Evolutionary conservation across 2,329 filamentous ascomycete genomes (phyloP).

Genomic region (Fonsecaea erecta): DNA sequence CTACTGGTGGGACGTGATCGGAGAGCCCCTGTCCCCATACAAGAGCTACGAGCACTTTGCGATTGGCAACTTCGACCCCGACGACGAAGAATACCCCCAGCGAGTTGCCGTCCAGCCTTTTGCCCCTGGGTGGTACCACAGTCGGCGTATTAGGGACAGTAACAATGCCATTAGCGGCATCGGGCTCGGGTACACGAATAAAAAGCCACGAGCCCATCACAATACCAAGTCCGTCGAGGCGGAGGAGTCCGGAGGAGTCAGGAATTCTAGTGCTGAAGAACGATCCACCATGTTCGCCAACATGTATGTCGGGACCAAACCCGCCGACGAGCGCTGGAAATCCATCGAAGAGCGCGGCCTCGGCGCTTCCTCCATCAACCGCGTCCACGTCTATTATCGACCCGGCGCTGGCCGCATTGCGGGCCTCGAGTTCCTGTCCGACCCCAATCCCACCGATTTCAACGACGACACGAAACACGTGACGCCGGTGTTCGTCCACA

Average conservation of each 20-base stretch:
- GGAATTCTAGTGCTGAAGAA: neutral
- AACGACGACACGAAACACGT: neutral
- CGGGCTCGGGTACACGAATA: slow-evolving; percentile 7
- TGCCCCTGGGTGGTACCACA: neutral
- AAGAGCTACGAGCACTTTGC: slow-evolving; percentile 13
- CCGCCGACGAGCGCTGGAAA: slow-evolving; percentile 3
- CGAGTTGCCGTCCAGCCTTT: slow-evolving; percentile 9
- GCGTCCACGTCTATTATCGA: slow-evolving; percentile 1
- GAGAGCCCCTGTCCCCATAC: slow-evolving; percentile 9
- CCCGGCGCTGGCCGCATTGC: slow-evolving; percentile 2
- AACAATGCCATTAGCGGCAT: slow-evolving; percentile 14
- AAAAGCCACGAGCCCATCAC: neutral
- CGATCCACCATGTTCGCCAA: slow-evolving; percentile 6
- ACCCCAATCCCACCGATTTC: neutral
- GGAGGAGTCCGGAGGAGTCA: neutral
- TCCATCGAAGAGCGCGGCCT: slow-evolving; percentile 7
- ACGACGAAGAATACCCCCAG: slow-evolving; percentile 14
- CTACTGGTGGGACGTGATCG: slow-evolving; percentile 18
- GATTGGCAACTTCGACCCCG: slow-evolving; percentile 13
- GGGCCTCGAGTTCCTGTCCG: slow-evolving; percentile 9
- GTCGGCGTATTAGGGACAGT: slow-evolving; percentile 1
- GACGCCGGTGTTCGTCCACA: slow-evolving; percentile 7
- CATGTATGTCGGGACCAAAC: slow-evolving; percentile 7
- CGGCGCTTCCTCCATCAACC: slow-evolving; percentile 7
- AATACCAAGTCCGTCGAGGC: slow-evolving; percentile 5